A percentile compares a stretch with the other conserved stretches of the same genome.
Evolutionary conservation across 805 yeast genomes (phyloP).

Genomic region (Pichia exigua): DNA sequence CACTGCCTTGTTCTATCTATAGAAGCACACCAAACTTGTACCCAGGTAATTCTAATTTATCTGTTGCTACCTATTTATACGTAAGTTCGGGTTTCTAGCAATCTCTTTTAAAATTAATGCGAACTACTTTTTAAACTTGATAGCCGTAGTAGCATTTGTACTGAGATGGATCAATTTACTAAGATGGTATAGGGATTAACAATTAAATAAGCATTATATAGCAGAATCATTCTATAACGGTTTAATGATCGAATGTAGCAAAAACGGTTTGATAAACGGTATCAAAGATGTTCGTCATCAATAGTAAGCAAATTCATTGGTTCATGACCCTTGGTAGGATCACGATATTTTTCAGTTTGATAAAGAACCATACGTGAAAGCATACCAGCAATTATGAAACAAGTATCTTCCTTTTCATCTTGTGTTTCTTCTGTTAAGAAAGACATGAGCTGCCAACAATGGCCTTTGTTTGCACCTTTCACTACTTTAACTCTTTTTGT

Average conservation of each 20-base stretch:
- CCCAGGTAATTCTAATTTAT: no score
- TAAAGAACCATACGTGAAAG: conserved; percentile 39
- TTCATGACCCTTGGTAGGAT: conserved; percentile 18
- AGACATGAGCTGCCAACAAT: conserved; percentile 41
- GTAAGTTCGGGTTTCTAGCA: no score
- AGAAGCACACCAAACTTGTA: no score
- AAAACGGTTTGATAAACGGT: no score
- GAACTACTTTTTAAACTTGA: no score
- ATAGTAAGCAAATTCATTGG: conserved; percentile 30
- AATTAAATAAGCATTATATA: neutral
- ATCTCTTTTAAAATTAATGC: no score
- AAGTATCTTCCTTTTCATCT: conserved; percentile 36
- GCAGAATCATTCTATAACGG: neutral
- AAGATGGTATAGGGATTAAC: neutral
- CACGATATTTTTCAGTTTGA: conserved; percentile 27
- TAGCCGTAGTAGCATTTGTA: no score
- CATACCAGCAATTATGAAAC: conserved; percentile 31
- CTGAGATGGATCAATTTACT: no score
- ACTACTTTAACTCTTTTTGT: conserved; percentile 30
- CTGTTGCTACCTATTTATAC: no score
- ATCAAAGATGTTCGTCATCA: conserved; percentile 24
- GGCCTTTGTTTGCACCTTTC: conserved; percentile 30
- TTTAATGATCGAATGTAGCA: neutral
- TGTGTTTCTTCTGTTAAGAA: conserved; percentile 35
- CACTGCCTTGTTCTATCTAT: neutral